Evolutionary conservation across 768 basidiomycete genomes (phyloP).

Genomic region (Lentinula sp.): DNA sequence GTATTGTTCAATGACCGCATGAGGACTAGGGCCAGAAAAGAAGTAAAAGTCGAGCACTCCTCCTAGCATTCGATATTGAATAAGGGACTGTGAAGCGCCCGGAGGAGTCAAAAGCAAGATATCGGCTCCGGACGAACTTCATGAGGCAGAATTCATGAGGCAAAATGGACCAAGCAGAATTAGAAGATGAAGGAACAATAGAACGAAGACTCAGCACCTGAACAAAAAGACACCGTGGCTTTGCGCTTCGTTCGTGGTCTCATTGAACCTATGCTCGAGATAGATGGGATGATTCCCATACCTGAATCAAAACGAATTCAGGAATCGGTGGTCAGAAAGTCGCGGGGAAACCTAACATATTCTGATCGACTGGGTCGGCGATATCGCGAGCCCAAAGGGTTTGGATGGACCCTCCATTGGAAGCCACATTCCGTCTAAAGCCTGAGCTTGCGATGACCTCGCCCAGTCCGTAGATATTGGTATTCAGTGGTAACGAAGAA

Average conservation of each 20-base stretch:
- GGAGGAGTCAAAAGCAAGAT: conserved; percentile 60
- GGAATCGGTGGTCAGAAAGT: not conserved
- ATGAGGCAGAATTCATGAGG: conserved; percentile 14
- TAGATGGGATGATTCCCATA: conserved; percentile 74
- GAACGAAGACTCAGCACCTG: conserved; percentile 31
- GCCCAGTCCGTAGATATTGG: conserved; percentile 77
- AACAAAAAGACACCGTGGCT: conserved; percentile 77
- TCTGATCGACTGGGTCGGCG: conserved; percentile 59
- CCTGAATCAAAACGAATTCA: conserved; percentile 22
- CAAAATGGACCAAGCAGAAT: conserved; percentile 1
- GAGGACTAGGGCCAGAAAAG: conserved; percentile 51
- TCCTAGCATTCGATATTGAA: conserved; percentile 71
- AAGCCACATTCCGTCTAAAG: conserved; percentile 55
- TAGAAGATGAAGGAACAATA: not conserved
- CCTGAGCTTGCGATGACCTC: conserved; percentile 68
- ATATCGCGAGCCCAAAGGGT: conserved; percentile 63
- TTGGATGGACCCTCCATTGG: conserved; percentile 54
- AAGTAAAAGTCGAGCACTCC: conserved; percentile 79
- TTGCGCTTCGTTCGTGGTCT: conserved; percentile 39
- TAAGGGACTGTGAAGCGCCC: conserved; percentile 45
- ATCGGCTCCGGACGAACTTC: conserved; percentile 64
- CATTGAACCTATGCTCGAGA: conserved; percentile 65
- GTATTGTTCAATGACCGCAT: conserved; percentile 66
- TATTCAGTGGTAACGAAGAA: conserved; percentile 55
- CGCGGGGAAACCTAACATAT: conserved; percentile 38